Evolutionary conservation across 2,329 filamentous ascomycete genomes (phyloP), one percentile per base, ranked within the genome.

Genomic region (Hawksworthiomyces lignivorus): DNA sequence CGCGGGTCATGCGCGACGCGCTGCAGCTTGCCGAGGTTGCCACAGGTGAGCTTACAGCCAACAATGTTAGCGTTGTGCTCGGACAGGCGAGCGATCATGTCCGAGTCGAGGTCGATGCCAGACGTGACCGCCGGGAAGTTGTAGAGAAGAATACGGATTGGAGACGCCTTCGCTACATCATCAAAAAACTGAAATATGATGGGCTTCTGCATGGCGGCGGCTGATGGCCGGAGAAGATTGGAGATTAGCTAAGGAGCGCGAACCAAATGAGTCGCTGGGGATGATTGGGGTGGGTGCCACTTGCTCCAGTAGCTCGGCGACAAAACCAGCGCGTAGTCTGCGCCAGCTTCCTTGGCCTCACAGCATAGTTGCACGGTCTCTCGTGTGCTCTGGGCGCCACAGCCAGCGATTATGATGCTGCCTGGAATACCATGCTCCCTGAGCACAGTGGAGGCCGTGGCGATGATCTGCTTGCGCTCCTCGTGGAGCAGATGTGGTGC

Each of bases 261-360:
- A n/a, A n/a, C n/a, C n/a, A n/a, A n/a, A n/a, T n/a, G n/a, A n/a
- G n/a, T n/a, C n/a, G n/a, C n/a, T n/a, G n/a, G n/a, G n/a, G n/a
- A n/a, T n/a, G n/a, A n/a, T n/a, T n/a, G n/a, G n/a, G n/a, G n/a
- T n/a, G n/a, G n/a, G n/a, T n/a, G n/a, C n/a, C n/a, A n/a, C n/a
- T n/a, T n/a, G n/a, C n/a, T n/a, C 62, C 84, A 85, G 60, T 84
- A 86, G 26, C 72, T 74, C 15, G 82, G 81, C 7, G 82, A 80
- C 4, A 85, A 70, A 2, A 84, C 67, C 41, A 86, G 67, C 5
- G 77, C 78, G 52, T 79, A 81, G 53, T 84, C 80, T 50, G 77
- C 81, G 38, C 82, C 82, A 19, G 74, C 68, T 7, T 68, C 65
- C 28, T 72, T 68, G 11, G 81, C 78, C 54, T 84, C 80, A 44